Conservation (phyloP, 768 basidiomycete genomes). For the Erythrobasidium yunnanense region DNA sequence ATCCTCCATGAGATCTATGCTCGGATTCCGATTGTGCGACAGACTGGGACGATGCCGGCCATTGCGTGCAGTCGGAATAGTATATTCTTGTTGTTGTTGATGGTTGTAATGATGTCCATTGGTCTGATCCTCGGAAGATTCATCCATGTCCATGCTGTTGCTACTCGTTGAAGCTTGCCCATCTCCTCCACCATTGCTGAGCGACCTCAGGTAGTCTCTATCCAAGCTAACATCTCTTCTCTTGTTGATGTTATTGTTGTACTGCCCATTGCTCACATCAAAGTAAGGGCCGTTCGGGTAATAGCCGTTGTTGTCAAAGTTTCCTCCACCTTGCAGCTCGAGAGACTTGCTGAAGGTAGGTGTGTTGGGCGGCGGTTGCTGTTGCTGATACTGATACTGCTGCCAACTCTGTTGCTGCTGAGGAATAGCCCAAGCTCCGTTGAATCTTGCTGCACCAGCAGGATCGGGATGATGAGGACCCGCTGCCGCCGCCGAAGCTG, state of each 20-base stretch:
- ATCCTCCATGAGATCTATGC: slow-evolving; percentile 2
- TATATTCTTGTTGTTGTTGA: not conserved
- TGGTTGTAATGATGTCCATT: not conserved
- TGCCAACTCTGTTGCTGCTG: not conserved
- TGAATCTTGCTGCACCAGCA: not conserved
- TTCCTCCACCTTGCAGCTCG: not conserved
- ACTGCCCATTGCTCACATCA: not conserved
- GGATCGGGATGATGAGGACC: not conserved
- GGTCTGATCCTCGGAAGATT: not conserved
- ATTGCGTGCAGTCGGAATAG: not conserved
- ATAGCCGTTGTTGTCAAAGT: not conserved
- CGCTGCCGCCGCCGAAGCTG: not conserved
- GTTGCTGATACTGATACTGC: not conserved
- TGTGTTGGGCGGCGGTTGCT: slow-evolving; percentile 22
- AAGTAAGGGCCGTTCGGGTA: not conserved
- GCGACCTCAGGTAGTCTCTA: not conserved
- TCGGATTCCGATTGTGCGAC: no score
- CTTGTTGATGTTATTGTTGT: not conserved
- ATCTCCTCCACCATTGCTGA: not conserved
- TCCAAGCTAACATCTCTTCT: slow-evolving; percentile 14
- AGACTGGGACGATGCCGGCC: not conserved
- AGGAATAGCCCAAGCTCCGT: not conserved
- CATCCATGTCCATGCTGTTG: slow-evolving; percentile 3
- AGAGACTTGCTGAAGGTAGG: slow-evolving; percentile 18
- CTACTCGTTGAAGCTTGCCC: not conserved